phyloP scores from a whole-genome alignment of 371 early-diverging fungal genomes.

The Lichtheimia corymbifera region DNA sequence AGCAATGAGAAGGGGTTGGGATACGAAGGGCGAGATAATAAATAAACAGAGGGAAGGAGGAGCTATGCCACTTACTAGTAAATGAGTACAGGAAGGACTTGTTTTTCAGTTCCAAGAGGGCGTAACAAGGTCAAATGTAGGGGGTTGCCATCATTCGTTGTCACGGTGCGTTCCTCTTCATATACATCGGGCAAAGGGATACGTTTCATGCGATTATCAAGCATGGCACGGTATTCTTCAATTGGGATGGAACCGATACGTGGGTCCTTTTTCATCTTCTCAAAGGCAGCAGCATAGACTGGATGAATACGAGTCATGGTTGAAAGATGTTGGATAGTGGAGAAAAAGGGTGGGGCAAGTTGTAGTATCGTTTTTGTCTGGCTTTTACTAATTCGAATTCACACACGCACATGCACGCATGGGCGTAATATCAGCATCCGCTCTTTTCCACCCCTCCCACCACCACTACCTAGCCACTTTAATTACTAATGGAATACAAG shows the following conservation, averaged over 20 bases:
- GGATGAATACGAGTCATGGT: slow-evolving; percentile 11
- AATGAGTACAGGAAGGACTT: slow-evolving; percentile 16
- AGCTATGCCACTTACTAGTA: slow-evolving; percentile 11
- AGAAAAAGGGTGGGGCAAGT: too few relatives aligned
- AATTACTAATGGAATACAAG: too few relatives aligned
- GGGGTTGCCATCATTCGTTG: neutral
- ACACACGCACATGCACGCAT: too few relatives aligned
- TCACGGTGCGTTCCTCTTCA: slow-evolving; percentile 1
- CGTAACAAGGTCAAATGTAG: slow-evolving; percentile 10
- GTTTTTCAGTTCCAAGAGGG: slow-evolving; percentile 16
- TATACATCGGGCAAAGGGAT: slow-evolving; percentile 2
- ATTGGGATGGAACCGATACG: slow-evolving; percentile 8
- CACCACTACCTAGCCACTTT: too few relatives aligned
- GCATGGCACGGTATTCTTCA: slow-evolving; percentile 1
- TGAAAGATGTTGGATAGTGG: too few relatives aligned
- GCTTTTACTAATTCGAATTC: too few relatives aligned
- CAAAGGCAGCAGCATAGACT: slow-evolving; percentile 10
- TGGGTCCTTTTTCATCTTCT: slow-evolving; percentile 7
- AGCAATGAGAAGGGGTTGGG: too few relatives aligned
- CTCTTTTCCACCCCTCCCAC: too few relatives aligned
- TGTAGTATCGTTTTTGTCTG: too few relatives aligned
- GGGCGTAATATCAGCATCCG: too few relatives aligned
- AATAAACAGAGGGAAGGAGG: too few relatives aligned
- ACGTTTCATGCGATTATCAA: neutral
- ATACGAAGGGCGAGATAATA: too few relatives aligned